These are phyloP conservation scores for Tephrocybe sp. DNA, from an alignment of 768 basidiomycete species.

Conservation along the genomic window DNA sequence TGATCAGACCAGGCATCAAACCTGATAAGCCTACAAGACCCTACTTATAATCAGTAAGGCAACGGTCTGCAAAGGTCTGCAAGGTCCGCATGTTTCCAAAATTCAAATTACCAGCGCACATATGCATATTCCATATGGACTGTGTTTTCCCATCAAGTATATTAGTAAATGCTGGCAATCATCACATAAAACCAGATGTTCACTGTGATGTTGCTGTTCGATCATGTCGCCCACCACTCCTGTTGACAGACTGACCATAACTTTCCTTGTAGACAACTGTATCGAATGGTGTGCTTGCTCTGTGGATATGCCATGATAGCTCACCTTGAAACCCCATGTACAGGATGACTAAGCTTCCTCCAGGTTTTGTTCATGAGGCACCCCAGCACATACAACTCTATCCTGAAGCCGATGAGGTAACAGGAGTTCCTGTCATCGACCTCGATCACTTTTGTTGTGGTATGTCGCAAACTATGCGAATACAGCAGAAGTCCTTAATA, in stretches of 20 bases:
- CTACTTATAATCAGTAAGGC: too few species aligned
- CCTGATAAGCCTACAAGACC: too few species aligned
- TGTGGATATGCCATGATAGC: background rate
- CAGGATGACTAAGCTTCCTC: conserved; percentile 79
- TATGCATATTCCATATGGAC: too few species aligned
- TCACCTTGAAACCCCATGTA: background rate
- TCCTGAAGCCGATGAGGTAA: conserved; percentile 37
- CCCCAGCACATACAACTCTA: conserved; percentile 56
- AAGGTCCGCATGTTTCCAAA: too few species aligned
- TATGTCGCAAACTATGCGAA: conserved; percentile 2
- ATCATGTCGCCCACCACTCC: conserved; percentile 20
- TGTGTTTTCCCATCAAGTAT: too few species aligned
- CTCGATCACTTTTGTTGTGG: conserved; percentile 69
- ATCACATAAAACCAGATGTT: too few species aligned
- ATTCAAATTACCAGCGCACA: too few species aligned
- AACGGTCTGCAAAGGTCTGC: too few species aligned
- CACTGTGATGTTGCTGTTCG: too few species aligned
- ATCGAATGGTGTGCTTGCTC: conserved; percentile 64
- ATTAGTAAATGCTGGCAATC: too few species aligned
- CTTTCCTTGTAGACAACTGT: conserved; percentile 72
- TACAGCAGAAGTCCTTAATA: too few species aligned
- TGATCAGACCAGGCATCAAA: too few species aligned
- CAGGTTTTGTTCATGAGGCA: conserved; percentile 74
- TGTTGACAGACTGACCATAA: conserved; percentile 45
- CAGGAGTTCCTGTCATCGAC: conserved; percentile 63